These are phyloP conservation scores for Cutaneotrichosporon sp. DNA, from an alignment of 1,284 basidiomycete genomes.

Conservation along the genomic window DNA sequence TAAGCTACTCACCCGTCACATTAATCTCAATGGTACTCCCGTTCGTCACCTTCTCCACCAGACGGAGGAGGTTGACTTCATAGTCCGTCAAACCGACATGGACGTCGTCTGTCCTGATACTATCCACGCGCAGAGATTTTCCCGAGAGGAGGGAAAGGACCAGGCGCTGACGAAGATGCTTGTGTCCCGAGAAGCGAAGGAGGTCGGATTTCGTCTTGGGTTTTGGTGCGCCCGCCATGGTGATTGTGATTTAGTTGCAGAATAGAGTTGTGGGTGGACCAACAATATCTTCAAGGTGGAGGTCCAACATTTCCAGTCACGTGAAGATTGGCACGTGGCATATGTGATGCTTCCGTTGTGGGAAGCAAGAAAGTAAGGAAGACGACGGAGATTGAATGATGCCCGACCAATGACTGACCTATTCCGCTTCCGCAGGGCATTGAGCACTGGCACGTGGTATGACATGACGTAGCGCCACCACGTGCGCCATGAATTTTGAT, in stretches of 20 bases:
- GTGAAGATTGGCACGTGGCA: no score
- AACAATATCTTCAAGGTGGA: no score
- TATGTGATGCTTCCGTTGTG: no score
- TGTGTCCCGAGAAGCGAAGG: slow-evolving; percentile 68
- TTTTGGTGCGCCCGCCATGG: slow-evolving; percentile 10
- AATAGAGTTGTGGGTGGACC: no score
- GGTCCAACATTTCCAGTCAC: no score
- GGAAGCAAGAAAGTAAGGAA: no score
- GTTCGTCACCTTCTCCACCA: slow-evolving; percentile 92
- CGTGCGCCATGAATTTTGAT: no score
- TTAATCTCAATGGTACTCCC: slow-evolving; percentile 95
- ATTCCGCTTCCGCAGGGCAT: no score
- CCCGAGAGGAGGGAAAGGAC: slow-evolving; percentile 86
- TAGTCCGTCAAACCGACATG: slow-evolving; percentile 94
- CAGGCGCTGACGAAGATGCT: slow-evolving; percentile 78
- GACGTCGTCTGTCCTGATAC: slow-evolving; percentile 86
- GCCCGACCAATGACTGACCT: no score
- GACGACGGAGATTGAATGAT: no score
- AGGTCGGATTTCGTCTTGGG: slow-evolving; percentile 37
- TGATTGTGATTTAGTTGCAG: neutral
- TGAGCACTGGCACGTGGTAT: no score
- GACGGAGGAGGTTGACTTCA: slow-evolving; percentile 84
- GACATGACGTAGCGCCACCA: no score
- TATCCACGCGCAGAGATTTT: slow-evolving; percentile 79
- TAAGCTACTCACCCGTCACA: slow-evolving; percentile 69